A percentile compares a stretch with the other conserved stretches of the same genome.
These are phyloP conservation scores for Domatiomyces catenatus DNA, from an alignment of 2,329 filamentous ascomycete genomes.

Conservation along the genomic window DNA sequence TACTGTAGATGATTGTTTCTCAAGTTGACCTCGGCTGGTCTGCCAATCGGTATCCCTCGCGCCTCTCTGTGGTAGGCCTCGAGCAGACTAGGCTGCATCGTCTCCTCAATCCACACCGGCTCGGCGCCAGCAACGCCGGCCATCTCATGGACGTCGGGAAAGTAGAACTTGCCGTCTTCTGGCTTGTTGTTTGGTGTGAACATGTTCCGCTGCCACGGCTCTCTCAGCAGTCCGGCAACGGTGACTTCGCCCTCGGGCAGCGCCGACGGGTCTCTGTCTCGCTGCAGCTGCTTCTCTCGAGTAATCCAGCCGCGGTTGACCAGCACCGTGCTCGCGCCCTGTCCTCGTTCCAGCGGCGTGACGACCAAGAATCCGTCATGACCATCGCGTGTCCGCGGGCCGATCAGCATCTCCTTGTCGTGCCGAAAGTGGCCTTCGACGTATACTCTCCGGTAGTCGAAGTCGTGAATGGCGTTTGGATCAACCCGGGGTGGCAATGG, in stretches of 20 bases:
- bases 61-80: conserved; percentile 58
- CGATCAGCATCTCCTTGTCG: conserved; percentile 91
- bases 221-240: conserved; percentile 68
- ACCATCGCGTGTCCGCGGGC: conserved; percentile 75
- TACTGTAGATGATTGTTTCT: conserved; percentile 97
- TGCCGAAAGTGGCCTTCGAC: conserved; percentile 62
- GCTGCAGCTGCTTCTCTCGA: conserved; percentile 55
- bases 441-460: conserved; percentile 77
- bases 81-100: conserved; percentile 73
- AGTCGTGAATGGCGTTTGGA: conserved; percentile 64
- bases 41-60: conserved; percentile 77
- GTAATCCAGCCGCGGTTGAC: conserved; percentile 87
- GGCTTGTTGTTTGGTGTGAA: conserved; percentile 88
- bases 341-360: conserved; percentile 66
- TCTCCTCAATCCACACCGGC: conserved; percentile 88
- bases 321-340: conserved; percentile 52
- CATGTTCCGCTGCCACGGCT: conserved; percentile 95
- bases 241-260: conserved; percentile 56
- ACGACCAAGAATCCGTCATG: conserved; percentile 83
- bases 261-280: conserved; percentile 41
- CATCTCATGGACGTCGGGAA: conserved; percentile 89
- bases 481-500: conserved; percentile 75
- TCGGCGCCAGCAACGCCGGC: conserved; percentile 66
- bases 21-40: conserved; percentile 76
- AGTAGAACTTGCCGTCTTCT: conserved; percentile 76